Base-by-base conservation (phyloP, 176 grass and related monocot genomes). In the Musa schizocarpa region DNA sequence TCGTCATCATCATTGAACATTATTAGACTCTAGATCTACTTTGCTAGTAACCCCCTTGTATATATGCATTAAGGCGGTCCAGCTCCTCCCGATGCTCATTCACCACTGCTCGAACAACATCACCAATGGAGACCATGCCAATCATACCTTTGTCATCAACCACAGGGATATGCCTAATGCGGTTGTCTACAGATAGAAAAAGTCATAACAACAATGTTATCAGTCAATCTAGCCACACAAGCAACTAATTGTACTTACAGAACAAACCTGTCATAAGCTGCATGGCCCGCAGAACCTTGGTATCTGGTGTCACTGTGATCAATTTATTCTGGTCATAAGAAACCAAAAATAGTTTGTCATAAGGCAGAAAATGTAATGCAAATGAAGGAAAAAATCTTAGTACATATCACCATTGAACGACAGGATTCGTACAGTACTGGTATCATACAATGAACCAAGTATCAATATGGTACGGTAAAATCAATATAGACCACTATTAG, bases 101-200 rank as follows among this genome's bases (percentile, higher is more conserved):
- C 22, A 99, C 96, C 79, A 99, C 96, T 0, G 96, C 85, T 2
- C 91, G 88, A 59, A 99, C 96, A 11, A 95, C 87, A 53, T 99
- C 96, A 0, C 96, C 96, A 6, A 99, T 94, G 52, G 96, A 99
- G n/a, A 99, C 96, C 96, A 99, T 99, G 76, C 96, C 91, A 22
- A 94, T 1, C 91, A 99, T 95, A 43, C 86, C 88, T 0, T 78
- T 63, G 16, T 77, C 81, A 14, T 94, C 74, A 11, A 99, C 84
- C 65, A 99, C 96, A 1, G 96, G 96, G 65, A 99, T 99, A 81
- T 99, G 91, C 85, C 96, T 89, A 75, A 95, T 86, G 48, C 96
- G 88, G 1, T 89, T 99, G 3, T 94, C 96, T 99, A 86, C 63
- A 76, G 43, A 26, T 3, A 52, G 50, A 52, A 25, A 64, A 58